Evolutionary conservation across 768 basidiomycete species (phyloP).

Genomic region (Leucocoprinus leucothites): DNA sequence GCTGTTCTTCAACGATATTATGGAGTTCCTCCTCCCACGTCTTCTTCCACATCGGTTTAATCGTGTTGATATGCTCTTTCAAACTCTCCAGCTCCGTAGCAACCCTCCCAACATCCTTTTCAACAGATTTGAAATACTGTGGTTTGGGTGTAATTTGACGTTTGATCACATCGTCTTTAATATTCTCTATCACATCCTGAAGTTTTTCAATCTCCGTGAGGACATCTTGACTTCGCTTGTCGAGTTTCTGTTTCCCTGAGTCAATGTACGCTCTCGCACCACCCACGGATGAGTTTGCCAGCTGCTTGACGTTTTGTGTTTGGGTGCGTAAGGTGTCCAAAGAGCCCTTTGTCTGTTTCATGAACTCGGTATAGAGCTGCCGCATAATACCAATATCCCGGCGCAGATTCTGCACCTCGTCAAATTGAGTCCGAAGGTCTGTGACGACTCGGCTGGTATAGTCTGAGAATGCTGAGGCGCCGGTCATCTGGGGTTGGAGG

Average conservation of each 20-base stretch:
- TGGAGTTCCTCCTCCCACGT: constrained; percentile 97
- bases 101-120: constrained; percentile 65
- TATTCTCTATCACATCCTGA: constrained; percentile 83
- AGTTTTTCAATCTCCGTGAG: constrained; percentile 92
- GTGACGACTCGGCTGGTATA: constrained; percentile 70
- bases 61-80: constrained; percentile 79
- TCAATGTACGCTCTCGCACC: constrained; percentile 88
- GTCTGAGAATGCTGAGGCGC: constrained; percentile 70
- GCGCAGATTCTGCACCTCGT: constrained; percentile 91
- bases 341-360: constrained; percentile 86
- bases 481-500: constrained; percentile 70
- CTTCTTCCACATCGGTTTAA: constrained; percentile 98
- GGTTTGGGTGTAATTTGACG: constrained; percentile 83
- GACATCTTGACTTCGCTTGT: constrained; percentile 82
- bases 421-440: constrained; percentile 89
- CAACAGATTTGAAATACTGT: constrained; percentile 63
- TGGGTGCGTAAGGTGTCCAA: constrained; percentile 76
- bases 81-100: constrained; percentile 72
- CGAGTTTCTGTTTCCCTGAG: constrained; percentile 89
- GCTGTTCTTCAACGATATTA: constrained; percentile 96
- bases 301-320: constrained; percentile 83
- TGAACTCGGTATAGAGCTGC: constrained; percentile 92
- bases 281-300: constrained; percentile 78
- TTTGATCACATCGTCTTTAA: constrained; percentile 90
- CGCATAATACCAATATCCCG: constrained; percentile 92